phyloP scores from a whole-genome alignment of 441 rosid species.

The Gossypium davidsonii region DNA sequence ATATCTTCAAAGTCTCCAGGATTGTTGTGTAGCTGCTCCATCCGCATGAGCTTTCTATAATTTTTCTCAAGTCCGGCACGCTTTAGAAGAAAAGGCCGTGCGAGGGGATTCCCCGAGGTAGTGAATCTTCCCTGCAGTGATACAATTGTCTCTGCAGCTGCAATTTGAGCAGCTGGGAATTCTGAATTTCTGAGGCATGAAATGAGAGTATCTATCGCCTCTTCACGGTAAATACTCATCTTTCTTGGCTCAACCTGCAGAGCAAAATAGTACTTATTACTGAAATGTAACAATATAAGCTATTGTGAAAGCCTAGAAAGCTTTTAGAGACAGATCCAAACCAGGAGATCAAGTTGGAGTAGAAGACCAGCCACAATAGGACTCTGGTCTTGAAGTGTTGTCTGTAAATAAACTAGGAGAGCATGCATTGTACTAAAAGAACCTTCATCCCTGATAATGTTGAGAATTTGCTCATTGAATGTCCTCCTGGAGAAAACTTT shows the following conservation, averaged over 20 bases:
- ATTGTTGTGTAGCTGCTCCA: conserved; percentile 34
- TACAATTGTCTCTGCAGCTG: conserved; percentile 53
- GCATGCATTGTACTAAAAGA: conserved; percentile 60
- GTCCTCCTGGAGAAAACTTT: conserved; percentile 38
- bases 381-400: conserved; percentile 44
- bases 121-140: conserved; percentile 64
- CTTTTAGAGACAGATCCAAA: conserved; percentile 14
- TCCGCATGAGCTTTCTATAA: conserved; percentile 38
- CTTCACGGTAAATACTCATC: conserved; percentile 75
- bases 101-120: conserved; percentile 49
- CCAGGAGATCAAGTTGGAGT: conserved; percentile 75
- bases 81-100: conserved; percentile 50
- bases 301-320: neutral
- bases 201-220: conserved; percentile 59
- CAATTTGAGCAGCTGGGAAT: conserved; percentile 49
- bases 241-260: conserved; percentile 62
- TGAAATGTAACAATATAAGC: neutral
- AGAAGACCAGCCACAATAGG: conserved; percentile 64
- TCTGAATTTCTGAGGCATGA: conserved; percentile 52
- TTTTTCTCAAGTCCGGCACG: conserved; percentile 45
- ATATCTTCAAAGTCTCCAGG: conserved; percentile 41
- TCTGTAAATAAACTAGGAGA: conserved; percentile 51
- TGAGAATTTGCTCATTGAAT: conserved; percentile 51
- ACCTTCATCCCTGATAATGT: conserved; percentile 52
- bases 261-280: conserved; percentile 9